A percentile compares a stretch with the other conserved stretches of the same genome.
These are phyloP conservation scores for Jackrogersella minutella DNA, from an alignment of 495 filamentous ascomycete genomes.

Conservation along the genomic window DNA sequence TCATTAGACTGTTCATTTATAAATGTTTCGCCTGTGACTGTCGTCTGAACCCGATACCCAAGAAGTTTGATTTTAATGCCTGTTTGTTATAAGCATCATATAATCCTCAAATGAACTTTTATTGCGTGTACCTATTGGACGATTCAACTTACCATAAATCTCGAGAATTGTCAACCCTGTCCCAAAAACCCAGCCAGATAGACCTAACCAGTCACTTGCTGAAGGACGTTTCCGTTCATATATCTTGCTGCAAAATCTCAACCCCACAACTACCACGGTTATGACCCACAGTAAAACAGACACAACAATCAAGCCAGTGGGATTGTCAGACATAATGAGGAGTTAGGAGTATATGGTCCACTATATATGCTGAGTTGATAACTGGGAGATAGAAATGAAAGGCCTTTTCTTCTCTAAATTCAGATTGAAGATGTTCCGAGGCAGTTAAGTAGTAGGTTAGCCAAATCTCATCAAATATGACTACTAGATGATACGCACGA, in stretches of 20 bases:
- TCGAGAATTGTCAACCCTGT: not conserved
- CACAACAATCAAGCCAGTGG: not conserved
- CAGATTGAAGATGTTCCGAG: too few species aligned
- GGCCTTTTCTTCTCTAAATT: too few species aligned
- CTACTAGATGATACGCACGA: too few species aligned
- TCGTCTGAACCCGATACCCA: not conserved
- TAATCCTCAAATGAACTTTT: too few species aligned
- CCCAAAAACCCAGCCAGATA: not conserved
- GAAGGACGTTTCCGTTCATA: not conserved
- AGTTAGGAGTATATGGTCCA: too few species aligned
- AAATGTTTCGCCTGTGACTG: not conserved
- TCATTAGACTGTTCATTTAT: not conserved
- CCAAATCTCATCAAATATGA: too few species aligned
- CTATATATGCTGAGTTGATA: too few species aligned
- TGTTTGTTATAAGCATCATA: not conserved
- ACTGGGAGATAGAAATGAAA: too few species aligned
- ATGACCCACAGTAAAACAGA: not conserved
- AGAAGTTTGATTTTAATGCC: not conserved
- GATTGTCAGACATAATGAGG: not conserved
- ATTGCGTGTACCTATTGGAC: too few species aligned
- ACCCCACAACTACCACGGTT: not conserved
- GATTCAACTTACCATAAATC: not conserved
- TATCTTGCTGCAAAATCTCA: not conserved
- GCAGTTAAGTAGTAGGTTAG: too few species aligned
- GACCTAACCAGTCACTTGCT: not conserved